Evolutionary conservation across 2,329 filamentous ascomycete species (phyloP).

Genomic region (Aulographum hederae): DNA sequence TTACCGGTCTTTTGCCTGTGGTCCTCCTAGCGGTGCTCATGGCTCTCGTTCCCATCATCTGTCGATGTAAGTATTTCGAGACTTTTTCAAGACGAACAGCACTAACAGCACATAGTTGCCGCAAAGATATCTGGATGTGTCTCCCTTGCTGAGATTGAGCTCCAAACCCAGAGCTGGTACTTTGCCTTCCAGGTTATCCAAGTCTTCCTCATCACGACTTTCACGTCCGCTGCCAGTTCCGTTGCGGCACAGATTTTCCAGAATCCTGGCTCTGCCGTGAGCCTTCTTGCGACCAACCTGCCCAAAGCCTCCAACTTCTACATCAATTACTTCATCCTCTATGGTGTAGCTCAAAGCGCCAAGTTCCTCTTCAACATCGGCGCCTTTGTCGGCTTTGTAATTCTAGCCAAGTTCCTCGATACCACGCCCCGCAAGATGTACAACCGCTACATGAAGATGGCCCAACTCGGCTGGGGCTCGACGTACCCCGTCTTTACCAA

Average conservation of each 20-base stretch:
- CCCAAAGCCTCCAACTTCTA: conserved; percentile 23
- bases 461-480: conserved; percentile 24
- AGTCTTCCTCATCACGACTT: conserved; percentile 22
- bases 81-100: background rate
- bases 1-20: conserved; percentile 26
- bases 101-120: conserved; percentile 12
- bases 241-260: conserved; percentile 13
- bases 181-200: conserved; percentile 23
- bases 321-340: conserved; percentile 20
- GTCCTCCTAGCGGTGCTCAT: conserved; percentile 24
- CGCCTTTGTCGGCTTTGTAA: conserved; percentile 11
- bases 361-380: conserved; percentile 11
- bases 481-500: conserved; percentile 29
- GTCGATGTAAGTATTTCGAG: conserved; percentile 12
- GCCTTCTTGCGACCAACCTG: conserved; percentile 15
- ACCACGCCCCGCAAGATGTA: conserved; percentile 21
- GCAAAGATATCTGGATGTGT: conserved; percentile 18
- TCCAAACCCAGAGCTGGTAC: conserved; percentile 19
- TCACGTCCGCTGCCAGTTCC: conserved; percentile 18
- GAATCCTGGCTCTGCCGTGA: conserved; percentile 14
- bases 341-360: conserved; percentile 14
- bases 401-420: conserved; percentile 14
- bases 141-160: conserved; percentile 25
- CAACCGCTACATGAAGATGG: conserved; percentile 22
- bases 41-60: conserved; percentile 25